Evolutionary conservation across 768 basidiomycete species (phyloP), one percentile per base, ranked within the genome.

Genomic region (Hericium coralloides): DNA sequence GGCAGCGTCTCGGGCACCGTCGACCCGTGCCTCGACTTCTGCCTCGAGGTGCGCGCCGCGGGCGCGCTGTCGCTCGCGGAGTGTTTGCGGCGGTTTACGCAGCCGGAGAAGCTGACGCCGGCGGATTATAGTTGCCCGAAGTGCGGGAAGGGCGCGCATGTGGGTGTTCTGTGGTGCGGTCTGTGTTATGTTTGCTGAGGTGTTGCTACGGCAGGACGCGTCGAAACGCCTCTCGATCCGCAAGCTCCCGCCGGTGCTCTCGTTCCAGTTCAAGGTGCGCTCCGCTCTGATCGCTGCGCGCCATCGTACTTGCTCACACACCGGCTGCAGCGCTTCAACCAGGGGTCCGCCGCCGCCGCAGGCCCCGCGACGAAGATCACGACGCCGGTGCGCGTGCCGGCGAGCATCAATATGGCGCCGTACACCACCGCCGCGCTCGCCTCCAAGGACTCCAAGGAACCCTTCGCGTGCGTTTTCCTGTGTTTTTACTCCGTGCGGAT

Each of bases 251-350:
- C 87, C 90, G 0, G 93, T 95, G 0, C 73, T 98, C 49, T 91
- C 89, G 62, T 91, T 98, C 64, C 95, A 98, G 67, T 87, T 98
- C 76, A 98, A 98, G 79, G 95, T 90, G 58, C 52, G 63, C 55
- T 57, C 31, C 9, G 55, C 41, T 54, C 38, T 38, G 7, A 20
- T 9, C 39, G 37, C 38, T 20, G 17, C 20, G n/a, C 9, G 58
- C 20, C 14, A 37, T 63, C 47, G 38, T 47, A 26, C 38, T 22
- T 37, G 43, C 23, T 57, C 14, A 1, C n/a, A n/a, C n/a, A n/a
- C n/a, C n/a, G n/a, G n/a, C n/a, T n/a, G n/a, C 65, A 97, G 94
- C 86, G 95, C 2, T 98, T 98, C 69, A 94, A 95, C 66, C 93
- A 97, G 65, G 88, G 85, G 63, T 80, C 83, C 49, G 70, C 76